Conservation (phyloP, 768 basidiomycete species). For the Filobasidium wieringae region DNA sequence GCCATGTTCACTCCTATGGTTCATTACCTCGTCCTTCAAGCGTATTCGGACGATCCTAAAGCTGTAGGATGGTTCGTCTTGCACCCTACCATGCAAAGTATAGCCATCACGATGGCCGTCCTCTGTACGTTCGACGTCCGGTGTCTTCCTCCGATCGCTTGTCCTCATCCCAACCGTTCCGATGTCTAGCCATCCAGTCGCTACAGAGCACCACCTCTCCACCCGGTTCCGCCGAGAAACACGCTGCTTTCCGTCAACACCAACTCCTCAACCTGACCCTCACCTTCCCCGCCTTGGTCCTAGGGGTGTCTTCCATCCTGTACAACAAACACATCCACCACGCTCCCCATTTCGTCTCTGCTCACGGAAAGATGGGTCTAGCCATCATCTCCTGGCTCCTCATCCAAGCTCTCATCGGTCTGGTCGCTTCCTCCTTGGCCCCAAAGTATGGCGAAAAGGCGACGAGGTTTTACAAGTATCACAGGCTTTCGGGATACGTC, state of each 20-base stretch:
- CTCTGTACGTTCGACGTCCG: constrained; percentile 45
- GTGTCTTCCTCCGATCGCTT: not conserved
- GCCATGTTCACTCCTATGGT: constrained; percentile 5
- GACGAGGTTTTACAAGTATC: constrained; percentile 71
- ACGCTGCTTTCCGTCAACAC: constrained; percentile 57
- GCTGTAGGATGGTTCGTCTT: constrained; percentile 51
- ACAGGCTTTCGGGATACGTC: constrained; percentile 64
- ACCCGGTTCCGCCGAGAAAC: constrained; percentile 47
- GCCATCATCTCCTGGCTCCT: constrained; percentile 51
- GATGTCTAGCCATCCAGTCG: constrained; percentile 53
- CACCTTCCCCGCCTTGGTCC: constrained; percentile 49
- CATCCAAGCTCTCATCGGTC: constrained; percentile 5
- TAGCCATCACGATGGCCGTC: constrained; percentile 50
- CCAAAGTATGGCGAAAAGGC: constrained; percentile 44
- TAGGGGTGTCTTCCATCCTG: constrained; percentile 54
- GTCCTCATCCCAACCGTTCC: not conserved
- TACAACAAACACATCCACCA: constrained; percentile 50
- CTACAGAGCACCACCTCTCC: constrained; percentile 49
- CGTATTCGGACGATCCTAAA: not conserved
- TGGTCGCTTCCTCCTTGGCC: not conserved
- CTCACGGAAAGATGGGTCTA: constrained; percentile 71
- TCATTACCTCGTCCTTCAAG: not conserved
- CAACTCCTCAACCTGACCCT: constrained; percentile 51
- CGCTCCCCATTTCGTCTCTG: constrained; percentile 54
- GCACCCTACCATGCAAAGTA: constrained; percentile 55